Evolutionary conservation across 805 yeast species (phyloP).

Genomic region (Kodamaea lidongshanica): DNA sequence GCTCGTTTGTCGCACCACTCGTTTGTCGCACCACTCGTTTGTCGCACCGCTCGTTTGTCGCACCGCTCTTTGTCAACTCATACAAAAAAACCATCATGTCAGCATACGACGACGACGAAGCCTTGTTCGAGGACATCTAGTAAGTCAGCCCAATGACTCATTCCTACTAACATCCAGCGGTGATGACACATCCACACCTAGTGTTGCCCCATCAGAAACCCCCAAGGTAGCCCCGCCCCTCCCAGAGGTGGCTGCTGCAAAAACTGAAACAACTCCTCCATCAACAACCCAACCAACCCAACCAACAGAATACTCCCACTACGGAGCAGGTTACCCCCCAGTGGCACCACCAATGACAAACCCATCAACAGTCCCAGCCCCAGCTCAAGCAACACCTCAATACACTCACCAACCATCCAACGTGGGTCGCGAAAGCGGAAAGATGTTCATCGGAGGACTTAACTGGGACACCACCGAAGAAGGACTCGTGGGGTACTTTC

Average conservation of each 20-base stretch:
- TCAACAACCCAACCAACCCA: constrained; percentile 2
- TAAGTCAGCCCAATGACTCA: constrained; percentile 13
- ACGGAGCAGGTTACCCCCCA: constrained; percentile 7
- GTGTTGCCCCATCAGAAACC: too few species aligned
- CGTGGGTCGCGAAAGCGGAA: constrained; percentile 61
- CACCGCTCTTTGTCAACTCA: too few species aligned
- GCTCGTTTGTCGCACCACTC: too few species aligned
- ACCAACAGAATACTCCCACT: constrained; percentile 6
- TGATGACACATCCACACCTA: too few species aligned
- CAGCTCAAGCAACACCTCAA: constrained; percentile 15
- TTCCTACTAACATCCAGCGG: constrained; percentile 2
- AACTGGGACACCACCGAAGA: constrained; percentile 98
- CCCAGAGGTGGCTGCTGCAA: constrained; percentile 1
- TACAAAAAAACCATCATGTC: too few species aligned
- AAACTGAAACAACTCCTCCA: constrained; percentile 1
- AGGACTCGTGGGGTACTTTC: constrained; percentile 70
- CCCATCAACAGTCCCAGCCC: constrained; percentile 7
- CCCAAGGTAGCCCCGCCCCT: too few species aligned
- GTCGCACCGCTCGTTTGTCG: too few species aligned
- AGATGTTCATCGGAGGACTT: constrained; percentile 93
- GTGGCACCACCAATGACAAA: constrained; percentile 8
- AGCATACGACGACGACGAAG: constrained; percentile 82
- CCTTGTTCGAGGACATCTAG: constrained; percentile 89
- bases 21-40: too few species aligned
- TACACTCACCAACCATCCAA: constrained; percentile 20